Percentiles rank a stretch among this genome's conserved stretches.
Evolutionary conservation across 2,329 filamentous ascomycete genomes (phyloP).

Genomic region (Cytospora chrysosperma): DNA sequence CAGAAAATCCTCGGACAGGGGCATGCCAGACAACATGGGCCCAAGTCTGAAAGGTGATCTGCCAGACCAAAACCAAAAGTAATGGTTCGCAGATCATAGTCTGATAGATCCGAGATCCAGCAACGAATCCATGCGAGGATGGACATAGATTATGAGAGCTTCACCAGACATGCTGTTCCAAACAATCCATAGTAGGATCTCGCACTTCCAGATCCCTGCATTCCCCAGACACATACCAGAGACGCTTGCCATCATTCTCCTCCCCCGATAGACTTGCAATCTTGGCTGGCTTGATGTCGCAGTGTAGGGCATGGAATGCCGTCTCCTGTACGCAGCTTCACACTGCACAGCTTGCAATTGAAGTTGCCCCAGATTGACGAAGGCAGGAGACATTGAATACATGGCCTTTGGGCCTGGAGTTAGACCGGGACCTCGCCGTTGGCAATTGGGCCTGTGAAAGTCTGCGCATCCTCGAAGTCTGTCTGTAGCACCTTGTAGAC

Average conservation of each 20-base stretch:
- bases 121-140: not conserved
- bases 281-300: not conserved
- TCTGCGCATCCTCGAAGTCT: slow-evolving; percentile 16
- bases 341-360: not conserved
- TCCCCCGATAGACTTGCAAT: not conserved
- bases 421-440: slow-evolving; percentile 24
- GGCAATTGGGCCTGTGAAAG: slow-evolving; percentile 20
- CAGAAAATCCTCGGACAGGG: not conserved
- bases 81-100: not conserved
- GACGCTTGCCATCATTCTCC: not conserved
- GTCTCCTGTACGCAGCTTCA: not conserved
- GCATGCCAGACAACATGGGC: not conserved
- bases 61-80: not conserved
- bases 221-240: not conserved
- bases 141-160: not conserved
- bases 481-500: slow-evolving; percentile 17
- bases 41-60: not conserved
- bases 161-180: not conserved
- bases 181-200: not conserved
- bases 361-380: not conserved
- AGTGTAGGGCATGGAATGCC: not conserved
- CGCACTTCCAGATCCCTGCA: not conserved
- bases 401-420: not conserved
- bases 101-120: not conserved
- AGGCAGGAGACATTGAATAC: slow-evolving; percentile 1